Evolutionary conservation across 495 filamentous ascomycete genomes (phyloP).

Genomic region (Filosporella fistucella): DNA sequence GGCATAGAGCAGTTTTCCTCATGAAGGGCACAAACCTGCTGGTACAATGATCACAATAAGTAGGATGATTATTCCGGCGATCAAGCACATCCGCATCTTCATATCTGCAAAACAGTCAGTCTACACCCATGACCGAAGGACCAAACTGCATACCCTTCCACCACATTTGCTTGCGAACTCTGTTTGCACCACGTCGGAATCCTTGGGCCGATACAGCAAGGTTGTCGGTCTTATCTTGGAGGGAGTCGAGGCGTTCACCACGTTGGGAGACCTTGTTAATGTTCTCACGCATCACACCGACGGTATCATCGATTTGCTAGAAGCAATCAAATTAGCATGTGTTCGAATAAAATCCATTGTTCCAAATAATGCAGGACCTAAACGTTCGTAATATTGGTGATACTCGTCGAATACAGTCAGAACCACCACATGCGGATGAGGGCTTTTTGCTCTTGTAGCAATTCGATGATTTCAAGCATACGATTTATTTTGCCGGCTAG

Average conservation of each 20-base stretch:
- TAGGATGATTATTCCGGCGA: slow-evolving; percentile 80
- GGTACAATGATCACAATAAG: slow-evolving; percentile 91
- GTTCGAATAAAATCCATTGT: too few species aligned
- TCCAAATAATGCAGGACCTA: too few species aligned
- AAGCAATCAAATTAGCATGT: slow-evolving; percentile 7
- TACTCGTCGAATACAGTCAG: too few species aligned
- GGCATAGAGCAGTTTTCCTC: not conserved
- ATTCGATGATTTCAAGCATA: too few species aligned
- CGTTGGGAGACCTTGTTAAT: slow-evolving; percentile 90
- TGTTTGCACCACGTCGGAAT: slow-evolving; percentile 92
- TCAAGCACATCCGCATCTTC: slow-evolving; percentile 98
- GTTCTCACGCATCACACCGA: slow-evolving; percentile 90
- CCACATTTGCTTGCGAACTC: slow-evolving; percentile 79
- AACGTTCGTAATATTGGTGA: too few species aligned
- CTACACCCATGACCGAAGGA: not conserved
- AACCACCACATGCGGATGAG: too few species aligned
- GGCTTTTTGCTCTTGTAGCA: too few species aligned
- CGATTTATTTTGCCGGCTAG: not conserved
- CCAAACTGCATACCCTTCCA: slow-evolving; percentile 37
- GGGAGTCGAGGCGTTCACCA: slow-evolving; percentile 81
- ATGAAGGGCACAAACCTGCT: slow-evolving; percentile 51
- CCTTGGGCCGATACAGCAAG: slow-evolving; percentile 84
- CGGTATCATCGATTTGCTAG: slow-evolving; percentile 95
- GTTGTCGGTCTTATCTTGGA: slow-evolving; percentile 96
- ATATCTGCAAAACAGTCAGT: slow-evolving; percentile 75